phyloP scores from a whole-genome alignment of 148 eudicot species.

The Rheum nobile region DNA sequence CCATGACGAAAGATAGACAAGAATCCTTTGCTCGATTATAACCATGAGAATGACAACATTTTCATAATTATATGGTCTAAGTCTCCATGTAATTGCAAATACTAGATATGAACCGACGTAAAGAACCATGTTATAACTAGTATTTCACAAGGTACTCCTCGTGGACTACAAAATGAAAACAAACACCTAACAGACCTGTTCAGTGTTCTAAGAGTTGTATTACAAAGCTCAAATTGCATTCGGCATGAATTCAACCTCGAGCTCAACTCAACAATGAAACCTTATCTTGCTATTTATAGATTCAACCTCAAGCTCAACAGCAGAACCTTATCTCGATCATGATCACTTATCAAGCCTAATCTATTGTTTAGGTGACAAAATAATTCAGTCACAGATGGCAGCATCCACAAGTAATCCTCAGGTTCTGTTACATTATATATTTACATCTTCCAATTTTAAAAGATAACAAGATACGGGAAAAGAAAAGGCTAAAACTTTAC shows the following conservation, averaged over 20 bases:
- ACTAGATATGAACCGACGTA: no score
- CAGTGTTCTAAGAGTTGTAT: not conserved
- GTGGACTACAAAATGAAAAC: not conserved
- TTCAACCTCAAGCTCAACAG: not conserved
- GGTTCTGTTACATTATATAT: not conserved
- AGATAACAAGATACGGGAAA: not conserved
- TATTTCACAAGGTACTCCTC: not conserved
- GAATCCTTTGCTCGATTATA: not conserved
- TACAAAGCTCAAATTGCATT: not conserved
- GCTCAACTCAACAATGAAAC: not conserved
- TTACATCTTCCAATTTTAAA: not conserved
- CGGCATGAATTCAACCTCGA: not conserved
- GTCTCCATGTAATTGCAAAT: no score
- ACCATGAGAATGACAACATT: not conserved
- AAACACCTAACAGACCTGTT: not conserved
- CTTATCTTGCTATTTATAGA: not conserved
- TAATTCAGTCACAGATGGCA: not conserved
- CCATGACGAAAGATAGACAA: not conserved
- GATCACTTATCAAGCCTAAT: not conserved
- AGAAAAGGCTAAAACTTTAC: constrained; percentile 22
- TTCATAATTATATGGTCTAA: not conserved
- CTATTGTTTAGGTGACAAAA: not conserved
- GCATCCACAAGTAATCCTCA: not conserved
- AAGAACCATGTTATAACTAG: not conserved
- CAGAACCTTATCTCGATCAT: not conserved